Evolutionary conservation across 2,329 filamentous ascomycete species (phyloP), one percentile per base, ranked within the genome.

Genomic region (Lasiodiplodia hormozganensis): DNA sequence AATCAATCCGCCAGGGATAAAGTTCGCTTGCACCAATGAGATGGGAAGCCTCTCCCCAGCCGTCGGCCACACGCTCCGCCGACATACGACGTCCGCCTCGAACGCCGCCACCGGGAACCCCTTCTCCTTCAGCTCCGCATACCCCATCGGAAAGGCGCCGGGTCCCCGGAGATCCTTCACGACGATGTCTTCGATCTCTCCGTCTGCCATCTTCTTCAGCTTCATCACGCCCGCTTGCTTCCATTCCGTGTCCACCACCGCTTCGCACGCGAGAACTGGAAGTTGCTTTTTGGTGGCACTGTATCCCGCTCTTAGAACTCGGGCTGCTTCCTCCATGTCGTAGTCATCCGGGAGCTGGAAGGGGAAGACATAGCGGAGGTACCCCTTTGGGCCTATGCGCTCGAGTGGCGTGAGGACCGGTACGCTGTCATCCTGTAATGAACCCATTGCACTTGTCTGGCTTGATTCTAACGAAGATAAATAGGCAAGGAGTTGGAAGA

Each of bases 91-190:
- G 6, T 65, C n/a, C 0, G 47, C 47, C n/a, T 53, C 23, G 49
- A 65, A 54, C 16, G 49, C 25, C 11, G 62, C 36, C 16, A 40
- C 62, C 5, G 62, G 62, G 49, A 65, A 56, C 18, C 40, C 16
- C 51, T 65, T 65, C 28, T 43, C 31, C 28, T 56, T 54, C n/a
- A 65, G 51, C 49, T 56, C 49, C 5, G 62, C 49, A n/a, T 40
- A 65, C n/a, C n/a, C 36, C 49, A 51, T 51, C 49, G 62, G 62
- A 34, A 65, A 65, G 21, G n/a, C 18, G 4, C 49, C 34, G 7
- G 23, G 25, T 2, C 6, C 36, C 10, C 62, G 31, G 8, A 65
- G 62, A 23, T 65, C 49, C 62, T 47, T 65, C 49, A 43, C 62
- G 10, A 25, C 21, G 12, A 65, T 54, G 36, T 65, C 51, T 12